Conservation (phyloP, 1,284 basidiomycete genomes). For the Naganishia liquefaciens region DNA sequence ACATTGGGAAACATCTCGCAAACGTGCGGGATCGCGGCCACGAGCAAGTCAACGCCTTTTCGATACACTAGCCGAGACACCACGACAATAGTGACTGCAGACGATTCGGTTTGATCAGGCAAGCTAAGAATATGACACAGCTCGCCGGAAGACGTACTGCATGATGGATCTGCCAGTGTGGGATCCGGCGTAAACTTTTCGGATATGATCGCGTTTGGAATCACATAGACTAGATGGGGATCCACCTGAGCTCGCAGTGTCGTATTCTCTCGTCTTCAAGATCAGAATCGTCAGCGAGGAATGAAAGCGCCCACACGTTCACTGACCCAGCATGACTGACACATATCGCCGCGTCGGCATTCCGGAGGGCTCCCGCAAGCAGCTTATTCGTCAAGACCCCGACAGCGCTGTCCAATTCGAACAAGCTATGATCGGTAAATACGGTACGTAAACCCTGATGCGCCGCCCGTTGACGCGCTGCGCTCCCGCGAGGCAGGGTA, state of each 20-base stretch:
- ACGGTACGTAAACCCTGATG: constrained; percentile 67
- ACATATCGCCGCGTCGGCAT: constrained; percentile 91
- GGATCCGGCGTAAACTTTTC: constrained; percentile 76
- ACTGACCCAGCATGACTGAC: constrained; percentile 93
- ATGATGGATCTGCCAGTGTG: constrained; percentile 58
- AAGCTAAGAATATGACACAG: not conserved
- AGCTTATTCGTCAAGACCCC: constrained; percentile 97
- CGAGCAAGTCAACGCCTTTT: constrained; percentile 94
- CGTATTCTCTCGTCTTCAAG: constrained; percentile 80
- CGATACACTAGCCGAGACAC: constrained; percentile 94
- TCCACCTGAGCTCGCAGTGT: constrained; percentile 80
- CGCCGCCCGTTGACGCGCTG: not conserved
- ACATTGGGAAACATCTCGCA: constrained; percentile 82
- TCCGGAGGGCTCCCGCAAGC: constrained; percentile 77
- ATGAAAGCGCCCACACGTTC: not conserved
- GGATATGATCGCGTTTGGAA: constrained; percentile 91
- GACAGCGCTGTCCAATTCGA: constrained; percentile 93
- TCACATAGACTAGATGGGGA: constrained; percentile 74
- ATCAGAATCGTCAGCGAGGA: too few relatives aligned
- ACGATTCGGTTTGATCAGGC: not conserved
- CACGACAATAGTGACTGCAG: constrained; percentile 84
- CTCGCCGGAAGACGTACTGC: constrained; percentile 58
- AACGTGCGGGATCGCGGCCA: constrained; percentile 85
- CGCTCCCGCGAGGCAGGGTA: constrained; percentile 53
- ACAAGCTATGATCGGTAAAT: constrained; percentile 96